Base-by-base conservation (phyloP, 345 rosid genomes). In the rapeseed (Brassica napus) region DNA sequence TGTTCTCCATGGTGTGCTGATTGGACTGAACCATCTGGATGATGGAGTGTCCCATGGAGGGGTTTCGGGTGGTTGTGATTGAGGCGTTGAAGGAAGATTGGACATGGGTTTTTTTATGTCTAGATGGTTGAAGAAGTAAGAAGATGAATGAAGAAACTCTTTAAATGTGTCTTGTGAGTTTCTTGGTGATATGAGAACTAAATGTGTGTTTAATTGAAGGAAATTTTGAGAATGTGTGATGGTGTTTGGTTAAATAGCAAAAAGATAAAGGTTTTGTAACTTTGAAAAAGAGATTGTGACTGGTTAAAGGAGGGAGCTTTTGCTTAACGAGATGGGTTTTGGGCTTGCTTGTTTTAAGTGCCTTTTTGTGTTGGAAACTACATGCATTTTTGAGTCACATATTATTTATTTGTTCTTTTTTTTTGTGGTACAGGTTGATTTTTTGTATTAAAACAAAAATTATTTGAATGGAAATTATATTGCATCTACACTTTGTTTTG, bases 331-430 rank as follows among this genome's bases (percentile, higher is more conserved):
- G 69, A 80, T 74, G 83, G 83, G 79, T 80, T 80, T 74, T 74
- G 83, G 83, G 88, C 86, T 24, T 65, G 65, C 74, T 42, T 76
- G 87, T 86, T 79, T 83, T 69, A 34, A 66, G 74, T 76, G 85
- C 82, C 64, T 74, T 80, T 61, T 62, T 81, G 76, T 81, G 88
- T 64, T 71, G 73, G 76, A 81, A 76, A 84, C 39, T 30, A 72
- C 72, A 55, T 76, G 67, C 58, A 54, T 83, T 85, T 81, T 77
- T 59, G 4, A 47, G 2, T 68, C 28, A 2, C 9, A 24, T 12
- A 72, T 11, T 42, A 10, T 42, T 42, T 5, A 10, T 10, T 11
- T 12, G 5, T 26, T 3, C 1, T 8, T 68, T n/a, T n/a, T 21
- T 14, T 31, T 1, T 26, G 12, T 28, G 23, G 42, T 63, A 4